These are phyloP conservation scores for Leptosphaerulina australis DNA, from an alignment of 2,329 filamentous ascomycete species.

Conservation along the genomic window DNA sequence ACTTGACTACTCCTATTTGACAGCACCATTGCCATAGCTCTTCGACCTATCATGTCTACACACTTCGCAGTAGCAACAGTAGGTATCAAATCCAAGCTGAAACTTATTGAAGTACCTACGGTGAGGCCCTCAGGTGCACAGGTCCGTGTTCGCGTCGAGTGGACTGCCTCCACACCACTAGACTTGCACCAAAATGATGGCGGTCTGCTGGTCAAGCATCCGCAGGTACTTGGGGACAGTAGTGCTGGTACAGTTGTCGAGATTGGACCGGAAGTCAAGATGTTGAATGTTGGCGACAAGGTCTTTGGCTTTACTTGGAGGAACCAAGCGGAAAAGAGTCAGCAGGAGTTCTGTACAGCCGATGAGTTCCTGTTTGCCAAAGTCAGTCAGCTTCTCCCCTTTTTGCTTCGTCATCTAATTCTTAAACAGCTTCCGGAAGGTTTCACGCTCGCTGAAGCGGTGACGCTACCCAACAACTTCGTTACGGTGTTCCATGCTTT, in stretches of 20 bases:
- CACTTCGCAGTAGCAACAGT: constrained; percentile 53
- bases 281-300: constrained; percentile 59
- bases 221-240: constrained; percentile 59
- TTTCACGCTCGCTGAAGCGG: constrained; percentile 55
- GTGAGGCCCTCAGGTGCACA: constrained; percentile 50
- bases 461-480: constrained; percentile 61
- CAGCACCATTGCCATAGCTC: neutral
- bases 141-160: constrained; percentile 61
- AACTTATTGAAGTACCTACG: constrained; percentile 46
- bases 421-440: constrained; percentile 48
- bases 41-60: constrained; percentile 32
- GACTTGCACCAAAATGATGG: constrained; percentile 68
- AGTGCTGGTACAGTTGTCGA: constrained; percentile 61
- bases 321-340: constrained; percentile 56
- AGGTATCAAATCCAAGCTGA: constrained; percentile 45
- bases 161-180: constrained; percentile 66
- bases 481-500: constrained; percentile 65
- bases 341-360: constrained; percentile 62
- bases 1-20: neutral
- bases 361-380: constrained; percentile 54
- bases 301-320: constrained; percentile 63
- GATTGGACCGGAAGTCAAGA: constrained; percentile 54
- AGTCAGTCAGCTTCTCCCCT: constrained; percentile 5
- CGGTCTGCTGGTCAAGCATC: constrained; percentile 59
- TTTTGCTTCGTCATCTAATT: constrained; percentile 8